Evolutionary conservation across 2,329 filamentous ascomycete species (phyloP), one percentile per base, ranked within the genome.

Genomic region (Colletotrichum australisinense): DNA sequence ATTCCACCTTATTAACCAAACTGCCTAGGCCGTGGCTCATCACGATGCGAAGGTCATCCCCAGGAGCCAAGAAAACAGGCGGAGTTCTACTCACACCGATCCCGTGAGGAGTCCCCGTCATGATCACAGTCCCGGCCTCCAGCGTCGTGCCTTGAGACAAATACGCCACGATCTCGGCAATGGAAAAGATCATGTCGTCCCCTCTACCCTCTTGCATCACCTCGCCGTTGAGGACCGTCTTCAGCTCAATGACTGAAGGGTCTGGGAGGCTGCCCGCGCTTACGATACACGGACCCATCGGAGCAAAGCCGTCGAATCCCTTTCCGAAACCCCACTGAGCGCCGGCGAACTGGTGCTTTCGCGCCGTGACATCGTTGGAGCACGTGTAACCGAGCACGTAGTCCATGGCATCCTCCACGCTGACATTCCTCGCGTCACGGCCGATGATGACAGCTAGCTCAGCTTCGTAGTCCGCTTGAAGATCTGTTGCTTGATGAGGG

Each of bases 351-450:
- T 90, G 89, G 59, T 82, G 85, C 62, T 85, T 86, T 6, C 89
- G 84, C 12, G 85, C 86, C 7, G 86, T 88, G 0, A 90, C 84
- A 78, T 91, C 89, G 78, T 91, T 90, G 67, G 86, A 86, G 52
- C 86, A 84, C 0, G 88, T 90, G 76, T 90, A 91, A 30, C 88
- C 89, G 3, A 90, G 84, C 2, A 91, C 82, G 72, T 89, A 88
- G 63, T 85, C 82, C 26, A 86, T 75, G 16, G 87, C 88, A 28
- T 88, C 82, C 0, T 81, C 80, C 55, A 86, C 85, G 6, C 83
- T 77, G 14, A 88, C 85, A 67, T 89, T 84, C 76, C 87, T 87
- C 52, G 83, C 83, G 42, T 84, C 81, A 35, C 82, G 81, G 11
- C 84, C 84, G 19, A 89, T 85, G 8, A 89, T 81, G 73, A 89